These are phyloP conservation scores for Pezicula neosporulosa DNA, from an alignment of 2,329 filamentous ascomycete genomes.

Conservation along the genomic window DNA sequence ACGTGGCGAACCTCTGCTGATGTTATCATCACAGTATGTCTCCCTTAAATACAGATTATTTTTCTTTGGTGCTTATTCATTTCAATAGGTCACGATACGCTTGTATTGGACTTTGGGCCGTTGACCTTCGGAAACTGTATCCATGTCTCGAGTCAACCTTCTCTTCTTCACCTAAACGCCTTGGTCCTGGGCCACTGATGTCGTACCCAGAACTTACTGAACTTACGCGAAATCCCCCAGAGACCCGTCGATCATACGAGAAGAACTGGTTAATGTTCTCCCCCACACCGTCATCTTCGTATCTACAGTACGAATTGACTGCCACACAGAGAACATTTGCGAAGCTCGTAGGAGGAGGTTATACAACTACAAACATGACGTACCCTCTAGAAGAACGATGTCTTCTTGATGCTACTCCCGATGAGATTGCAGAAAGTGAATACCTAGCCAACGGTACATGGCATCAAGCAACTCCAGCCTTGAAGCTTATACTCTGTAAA, in stretches of 20 bases:
- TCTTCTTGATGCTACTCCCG: conserved; percentile 10
- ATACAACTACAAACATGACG: conserved; percentile 20
- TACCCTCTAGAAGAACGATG: conserved; percentile 15
- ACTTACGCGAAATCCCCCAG: conserved; percentile 32
- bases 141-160: conserved; percentile 12
- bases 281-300: conserved; percentile 26
- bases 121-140: conserved; percentile 19
- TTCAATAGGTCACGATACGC: conserved; percentile 18
- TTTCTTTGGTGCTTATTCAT: conserved; percentile 10
- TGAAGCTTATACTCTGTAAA: conserved; percentile 33
- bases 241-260: conserved; percentile 30
- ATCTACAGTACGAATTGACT: conserved; percentile 34
- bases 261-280: conserved; percentile 39
- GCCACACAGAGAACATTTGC: conserved; percentile 21
- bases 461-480: conserved; percentile 36
- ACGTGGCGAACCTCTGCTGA: conserved; percentile 34
- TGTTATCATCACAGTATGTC: conserved; percentile 32
- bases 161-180: conserved; percentile 14
- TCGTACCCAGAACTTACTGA: conserved; percentile 30
- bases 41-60: conserved; percentile 1
- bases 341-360: conserved; percentile 16
- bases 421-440: conserved; percentile 6
- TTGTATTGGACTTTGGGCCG: conserved; percentile 20
- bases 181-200: conserved; percentile 19
- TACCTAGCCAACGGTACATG: conserved; percentile 23